Percentiles rank a stretch among this genome's conserved stretches.
Evolutionary conservation across 2,329 filamentous ascomycete species (phyloP).

Genomic region (Intubia oerlemansii): DNA sequence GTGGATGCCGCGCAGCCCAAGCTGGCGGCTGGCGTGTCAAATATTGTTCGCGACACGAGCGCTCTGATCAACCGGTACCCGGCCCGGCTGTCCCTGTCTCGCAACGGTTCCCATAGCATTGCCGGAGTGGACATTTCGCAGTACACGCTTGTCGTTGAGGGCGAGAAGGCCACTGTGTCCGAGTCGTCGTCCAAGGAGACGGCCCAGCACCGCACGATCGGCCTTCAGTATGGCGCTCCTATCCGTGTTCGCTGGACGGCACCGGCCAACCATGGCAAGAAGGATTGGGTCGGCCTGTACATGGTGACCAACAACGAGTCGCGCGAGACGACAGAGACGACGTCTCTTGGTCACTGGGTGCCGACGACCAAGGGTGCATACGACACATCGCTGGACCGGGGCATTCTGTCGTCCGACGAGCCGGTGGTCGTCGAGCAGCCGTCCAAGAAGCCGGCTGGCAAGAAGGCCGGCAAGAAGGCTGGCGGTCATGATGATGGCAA

Average conservation of each 20-base stretch:
- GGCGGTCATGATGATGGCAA: constrained; percentile 12
- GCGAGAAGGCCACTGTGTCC: constrained; percentile 18
- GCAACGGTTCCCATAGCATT: constrained; percentile 37
- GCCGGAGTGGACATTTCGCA: constrained; percentile 59
- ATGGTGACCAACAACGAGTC: constrained; percentile 87
- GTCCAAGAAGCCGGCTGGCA: too few species aligned
- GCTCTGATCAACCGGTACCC: constrained; percentile 80
- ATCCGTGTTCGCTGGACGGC: constrained; percentile 83
- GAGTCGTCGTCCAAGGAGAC: not conserved
- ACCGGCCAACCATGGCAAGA: constrained; percentile 66
- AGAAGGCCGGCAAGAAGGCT: not conserved
- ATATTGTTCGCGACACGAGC: constrained; percentile 71
- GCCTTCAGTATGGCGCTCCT: constrained; percentile 75
- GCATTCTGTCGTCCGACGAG: constrained; percentile 51
- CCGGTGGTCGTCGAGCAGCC: too few species aligned
- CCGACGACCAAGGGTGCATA: constrained; percentile 59
- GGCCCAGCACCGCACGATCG: constrained; percentile 28
- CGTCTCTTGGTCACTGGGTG: constrained; percentile 76
- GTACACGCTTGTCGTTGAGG: constrained; percentile 58
- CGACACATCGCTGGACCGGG: constrained; percentile 53
- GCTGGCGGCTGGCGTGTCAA: constrained; percentile 66
- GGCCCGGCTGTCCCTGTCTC: constrained; percentile 62
- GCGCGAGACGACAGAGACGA: constrained; percentile 61
- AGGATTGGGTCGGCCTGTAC: constrained; percentile 92
- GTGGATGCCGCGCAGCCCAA: constrained; percentile 70